phyloP scores from a whole-genome alignment of 192 early-diverging fungal genomes.

The Linnemannia exigua region DNA sequence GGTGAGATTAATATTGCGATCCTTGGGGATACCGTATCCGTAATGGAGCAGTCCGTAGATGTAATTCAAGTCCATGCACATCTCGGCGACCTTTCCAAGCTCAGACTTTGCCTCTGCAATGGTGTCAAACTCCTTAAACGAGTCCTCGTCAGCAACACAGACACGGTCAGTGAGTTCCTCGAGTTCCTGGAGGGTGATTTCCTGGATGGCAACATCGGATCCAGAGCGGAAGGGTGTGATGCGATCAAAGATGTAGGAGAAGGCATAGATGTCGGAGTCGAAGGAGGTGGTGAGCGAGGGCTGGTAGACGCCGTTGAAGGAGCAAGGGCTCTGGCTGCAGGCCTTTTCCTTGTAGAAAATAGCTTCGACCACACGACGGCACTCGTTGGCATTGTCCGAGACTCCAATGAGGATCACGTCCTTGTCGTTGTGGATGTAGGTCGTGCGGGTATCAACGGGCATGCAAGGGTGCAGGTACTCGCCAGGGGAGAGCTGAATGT shows the following conservation, averaged over 20 bases:
- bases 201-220: constrained; percentile 61
- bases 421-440: constrained; percentile 20
- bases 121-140: constrained; percentile 61
- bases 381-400: constrained; percentile 67
- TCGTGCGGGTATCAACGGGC: constrained; percentile 34
- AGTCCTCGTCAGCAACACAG: constrained; percentile 67
- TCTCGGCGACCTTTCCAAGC: constrained; percentile 70
- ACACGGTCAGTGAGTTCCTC: constrained; percentile 77
- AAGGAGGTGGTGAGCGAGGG: constrained; percentile 82
- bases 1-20: constrained; percentile 80
- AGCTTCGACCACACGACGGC: constrained; percentile 66
- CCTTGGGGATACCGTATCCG: constrained; percentile 86
- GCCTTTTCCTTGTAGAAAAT: constrained; percentile 84
- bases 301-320: constrained; percentile 94
- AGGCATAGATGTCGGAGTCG: constrained; percentile 88
- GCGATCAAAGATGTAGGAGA: constrained; percentile 97
- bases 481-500: constrained; percentile 36
- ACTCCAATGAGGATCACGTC: constrained; percentile 67
- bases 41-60: constrained; percentile 85
- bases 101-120: constrained; percentile 63
- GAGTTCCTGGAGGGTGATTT: constrained; percentile 81
- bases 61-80: constrained; percentile 94
- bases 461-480: constrained; percentile 69
- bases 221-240: constrained; percentile 74
- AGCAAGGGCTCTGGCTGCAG: constrained; percentile 77